A percentile compares a stretch with the other conserved stretches of the same genome.
phyloP scores from a whole-genome alignment of 208 protist genomes.

The Acanthamoeba comandoni region DNA sequence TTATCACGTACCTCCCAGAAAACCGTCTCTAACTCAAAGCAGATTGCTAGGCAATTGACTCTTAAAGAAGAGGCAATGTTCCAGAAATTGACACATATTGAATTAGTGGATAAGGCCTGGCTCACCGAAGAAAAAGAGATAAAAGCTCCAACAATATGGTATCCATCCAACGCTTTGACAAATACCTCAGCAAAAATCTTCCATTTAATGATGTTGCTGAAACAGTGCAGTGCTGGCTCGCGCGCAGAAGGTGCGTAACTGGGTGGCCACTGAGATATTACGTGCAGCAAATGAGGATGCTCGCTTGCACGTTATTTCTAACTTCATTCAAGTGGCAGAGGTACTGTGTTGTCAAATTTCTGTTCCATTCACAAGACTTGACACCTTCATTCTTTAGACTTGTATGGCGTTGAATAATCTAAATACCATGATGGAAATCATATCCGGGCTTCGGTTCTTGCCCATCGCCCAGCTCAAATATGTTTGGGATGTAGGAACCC shows the following conservation, averaged over 20 bases:
- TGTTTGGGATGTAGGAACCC: slow-evolving; percentile 79
- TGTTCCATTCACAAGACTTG: no score
- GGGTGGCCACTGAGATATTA: slow-evolving; percentile 39
- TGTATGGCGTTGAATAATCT: slow-evolving; percentile 81
- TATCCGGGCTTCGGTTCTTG: slow-evolving; percentile 78
- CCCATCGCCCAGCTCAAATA: slow-evolving; percentile 77
- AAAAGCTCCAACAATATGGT: slow-evolving; percentile 12
- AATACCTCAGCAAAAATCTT: no score
- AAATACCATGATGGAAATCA: slow-evolving; percentile 83
- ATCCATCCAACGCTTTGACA: background rate
- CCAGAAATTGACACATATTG: slow-evolving; percentile 3
- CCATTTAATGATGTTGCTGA: no score
- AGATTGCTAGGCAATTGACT: slow-evolving; percentile 40
- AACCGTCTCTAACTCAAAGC: no score
- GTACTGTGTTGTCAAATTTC: background rate
- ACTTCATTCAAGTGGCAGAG: slow-evolving; percentile 61
- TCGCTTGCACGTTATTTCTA: slow-evolving; percentile 27
- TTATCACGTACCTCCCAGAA: no score
- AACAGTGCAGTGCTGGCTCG: slow-evolving; percentile 5
- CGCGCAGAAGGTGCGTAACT: slow-evolving; percentile 1
- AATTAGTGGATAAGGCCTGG: slow-evolving; percentile 55
- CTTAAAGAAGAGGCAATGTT: slow-evolving; percentile 31
- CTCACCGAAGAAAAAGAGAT: slow-evolving; percentile 3
- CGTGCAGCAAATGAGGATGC: slow-evolving; percentile 35
- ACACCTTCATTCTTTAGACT: slow-evolving; percentile 15